phyloP scores from a whole-genome alignment of 495 filamentous ascomycete species.

The Parmelia sp. region DNA sequence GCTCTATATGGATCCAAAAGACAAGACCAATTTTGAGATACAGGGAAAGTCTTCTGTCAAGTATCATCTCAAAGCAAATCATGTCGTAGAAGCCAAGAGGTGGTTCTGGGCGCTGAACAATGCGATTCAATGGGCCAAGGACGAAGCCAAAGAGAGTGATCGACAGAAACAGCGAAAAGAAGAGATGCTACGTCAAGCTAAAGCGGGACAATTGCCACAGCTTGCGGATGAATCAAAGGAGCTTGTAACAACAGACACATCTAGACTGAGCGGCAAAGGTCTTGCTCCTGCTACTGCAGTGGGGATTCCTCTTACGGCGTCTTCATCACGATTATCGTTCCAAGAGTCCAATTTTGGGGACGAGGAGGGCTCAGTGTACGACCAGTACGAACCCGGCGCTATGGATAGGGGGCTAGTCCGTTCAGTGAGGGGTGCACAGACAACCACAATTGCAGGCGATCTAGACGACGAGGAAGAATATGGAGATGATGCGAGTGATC shows the following conservation, averaged over 20 bases:
- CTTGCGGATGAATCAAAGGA: slow-evolving; percentile 16
- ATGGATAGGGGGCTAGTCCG: slow-evolving; percentile 46
- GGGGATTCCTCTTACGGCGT: slow-evolving; percentile 38
- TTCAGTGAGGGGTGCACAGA: slow-evolving; percentile 29
- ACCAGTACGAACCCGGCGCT: slow-evolving; percentile 52
- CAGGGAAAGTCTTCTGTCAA: slow-evolving; percentile 98
- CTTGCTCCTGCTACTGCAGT: slow-evolving; percentile 36
- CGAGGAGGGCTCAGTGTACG: slow-evolving; percentile 49
- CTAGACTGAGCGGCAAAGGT: slow-evolving; percentile 38
- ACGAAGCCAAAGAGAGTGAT: slow-evolving; percentile 89
- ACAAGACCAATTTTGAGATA: slow-evolving; percentile 96
- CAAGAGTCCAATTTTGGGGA: slow-evolving; percentile 43
- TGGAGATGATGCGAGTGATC: slow-evolving; percentile 74
- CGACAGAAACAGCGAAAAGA: slow-evolving; percentile 62
- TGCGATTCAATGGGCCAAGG: slow-evolving; percentile 95
- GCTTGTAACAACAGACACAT: slow-evolving; percentile 30
- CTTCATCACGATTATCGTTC: slow-evolving; percentile 46
- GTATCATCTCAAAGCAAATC: slow-evolving; percentile 94
- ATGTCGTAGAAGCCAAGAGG: slow-evolving; percentile 84
- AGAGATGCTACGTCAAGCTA: slow-evolving; percentile 70
- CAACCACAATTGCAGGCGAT: slow-evolving; percentile 39
- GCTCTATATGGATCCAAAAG: slow-evolving; percentile 89
- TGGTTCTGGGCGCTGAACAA: slow-evolving; percentile 99
- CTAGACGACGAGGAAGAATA: slow-evolving; percentile 79
- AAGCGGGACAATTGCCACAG: slow-evolving; percentile 38